These are phyloP conservation scores for Leccinum disarticulatum DNA, from an alignment of 768 basidiomycete genomes.

Conservation along the genomic window DNA sequence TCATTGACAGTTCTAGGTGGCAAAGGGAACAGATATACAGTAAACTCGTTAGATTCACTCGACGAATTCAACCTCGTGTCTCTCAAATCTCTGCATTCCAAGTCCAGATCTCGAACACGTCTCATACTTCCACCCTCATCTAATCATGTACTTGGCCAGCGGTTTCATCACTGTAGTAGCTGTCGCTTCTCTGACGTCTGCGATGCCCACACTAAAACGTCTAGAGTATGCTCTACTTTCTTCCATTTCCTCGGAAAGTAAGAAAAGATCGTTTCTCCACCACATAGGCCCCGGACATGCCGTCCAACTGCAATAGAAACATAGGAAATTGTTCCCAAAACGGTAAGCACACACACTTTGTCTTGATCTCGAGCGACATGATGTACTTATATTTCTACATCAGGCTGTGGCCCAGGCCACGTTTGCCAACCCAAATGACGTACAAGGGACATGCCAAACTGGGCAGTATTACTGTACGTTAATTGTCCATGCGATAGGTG, in stretches of 20 bases:
- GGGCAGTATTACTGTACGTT: neutral
- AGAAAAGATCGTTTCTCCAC: neutral
- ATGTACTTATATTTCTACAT: neutral
- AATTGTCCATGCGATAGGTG: neutral
- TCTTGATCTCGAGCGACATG: neutral
- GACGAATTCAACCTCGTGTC: too few species aligned
- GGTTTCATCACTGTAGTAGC: neutral
- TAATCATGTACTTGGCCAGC: neutral
- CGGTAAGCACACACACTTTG: neutral
- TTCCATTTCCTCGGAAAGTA: neutral
- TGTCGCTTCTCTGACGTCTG: neutral
- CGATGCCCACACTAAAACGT: neutral
- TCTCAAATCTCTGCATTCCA: neutral
- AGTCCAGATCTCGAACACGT: neutral
- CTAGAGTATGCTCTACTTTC: neutral
- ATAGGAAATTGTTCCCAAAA: neutral
- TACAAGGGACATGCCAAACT: neutral
- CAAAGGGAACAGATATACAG: neutral
- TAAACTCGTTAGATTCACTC: neutral
- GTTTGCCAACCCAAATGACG: neutral
- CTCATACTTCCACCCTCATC: neutral
- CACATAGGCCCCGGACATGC: neutral
- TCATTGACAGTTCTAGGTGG: neutral
- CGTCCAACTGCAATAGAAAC: neutral
- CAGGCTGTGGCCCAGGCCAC: neutral